phyloP scores from a whole-genome alignment of 768 basidiomycete species.

The Cystofilobasidium bisporidii region DNA sequence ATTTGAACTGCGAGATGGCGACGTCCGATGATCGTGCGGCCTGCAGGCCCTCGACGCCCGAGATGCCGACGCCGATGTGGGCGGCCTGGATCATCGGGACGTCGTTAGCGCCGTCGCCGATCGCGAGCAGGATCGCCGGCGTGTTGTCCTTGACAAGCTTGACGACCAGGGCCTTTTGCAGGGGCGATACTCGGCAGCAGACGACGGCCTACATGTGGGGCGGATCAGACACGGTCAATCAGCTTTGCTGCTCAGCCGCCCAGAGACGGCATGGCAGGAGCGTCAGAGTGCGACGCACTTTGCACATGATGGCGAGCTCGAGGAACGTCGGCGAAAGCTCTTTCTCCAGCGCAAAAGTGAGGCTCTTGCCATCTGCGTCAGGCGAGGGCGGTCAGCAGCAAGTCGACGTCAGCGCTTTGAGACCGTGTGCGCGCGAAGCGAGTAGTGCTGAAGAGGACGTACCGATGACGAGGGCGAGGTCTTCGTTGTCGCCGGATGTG shows the following conservation, averaged over 20 bases:
- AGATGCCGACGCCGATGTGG: conserved; percentile 94
- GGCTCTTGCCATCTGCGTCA: conserved; percentile 86
- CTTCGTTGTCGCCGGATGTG: conserved; percentile 82
- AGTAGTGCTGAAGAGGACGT: conserved; percentile 31
- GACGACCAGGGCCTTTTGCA: conserved; percentile 95
- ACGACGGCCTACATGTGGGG: conserved; percentile 63
- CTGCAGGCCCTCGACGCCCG: conserved; percentile 97
- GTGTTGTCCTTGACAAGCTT: conserved; percentile 98
- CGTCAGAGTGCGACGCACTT: too few species aligned
- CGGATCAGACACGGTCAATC: background rate
- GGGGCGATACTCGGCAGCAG: conserved; percentile 94
- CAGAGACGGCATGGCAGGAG: too few species aligned
- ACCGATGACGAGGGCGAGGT: conserved; percentile 92
- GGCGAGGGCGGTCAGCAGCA: background rate
- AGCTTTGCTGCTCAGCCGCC: too few species aligned
- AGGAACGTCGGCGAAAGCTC: conserved; percentile 79
- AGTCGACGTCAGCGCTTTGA: too few species aligned
- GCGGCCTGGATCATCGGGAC: conserved; percentile 99
- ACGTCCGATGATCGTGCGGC: conserved; percentile 95
- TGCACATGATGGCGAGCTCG: conserved; percentile 94
- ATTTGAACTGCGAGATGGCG: conserved; percentile 95
- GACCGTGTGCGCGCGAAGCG: too few species aligned
- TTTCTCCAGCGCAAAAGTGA: conserved; percentile 87
- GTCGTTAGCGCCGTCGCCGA: conserved; percentile 96
- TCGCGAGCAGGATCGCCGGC: conserved; percentile 85